A percentile compares a stretch with the other conserved stretches of the same genome.
These are phyloP conservation scores for Tulasnella sp. DNA, from an alignment of 768 basidiomycete species.

Conservation along the genomic window DNA sequence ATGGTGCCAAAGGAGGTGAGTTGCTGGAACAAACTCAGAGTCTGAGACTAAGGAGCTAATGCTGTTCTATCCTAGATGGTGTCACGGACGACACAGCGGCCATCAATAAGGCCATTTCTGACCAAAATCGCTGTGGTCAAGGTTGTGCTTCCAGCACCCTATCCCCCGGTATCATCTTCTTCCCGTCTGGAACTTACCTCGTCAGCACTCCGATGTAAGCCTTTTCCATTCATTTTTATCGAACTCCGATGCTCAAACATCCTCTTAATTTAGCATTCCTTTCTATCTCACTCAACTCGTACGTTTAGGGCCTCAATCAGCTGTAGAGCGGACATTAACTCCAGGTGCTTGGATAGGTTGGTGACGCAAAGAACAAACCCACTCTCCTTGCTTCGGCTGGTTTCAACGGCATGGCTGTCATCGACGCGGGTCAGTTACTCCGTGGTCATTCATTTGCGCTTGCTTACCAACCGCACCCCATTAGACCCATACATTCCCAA, in stretches of 20 bases:
- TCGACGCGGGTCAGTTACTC: conserved; percentile 17
- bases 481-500: conserved; percentile 18
- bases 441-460: not conserved
- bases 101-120: conserved; percentile 23
- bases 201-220: conserved; percentile 11
- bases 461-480: not conserved
- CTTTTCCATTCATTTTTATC: not conserved
- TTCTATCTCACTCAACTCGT: conserved; percentile 21
- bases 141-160: conserved; percentile 18
- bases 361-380: conserved; percentile 4
- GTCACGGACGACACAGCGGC: conserved; percentile 24
- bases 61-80: conserved; percentile 15
- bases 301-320: not conserved
- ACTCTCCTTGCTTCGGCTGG: conserved; percentile 17
- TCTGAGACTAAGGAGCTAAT: not conserved
- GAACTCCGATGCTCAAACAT: not conserved
- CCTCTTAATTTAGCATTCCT: not conserved
- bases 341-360: not conserved
- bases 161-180: conserved; percentile 23
- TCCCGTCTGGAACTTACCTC: conserved; percentile 23
- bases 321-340: not conserved
- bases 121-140: conserved; percentile 19
- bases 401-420: conserved; percentile 17
- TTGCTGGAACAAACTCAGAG: not conserved
- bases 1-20: conserved; percentile 19